Evolutionary conservation across 306 rosid species (phyloP).

Genomic region (Quercus variabilis): DNA sequence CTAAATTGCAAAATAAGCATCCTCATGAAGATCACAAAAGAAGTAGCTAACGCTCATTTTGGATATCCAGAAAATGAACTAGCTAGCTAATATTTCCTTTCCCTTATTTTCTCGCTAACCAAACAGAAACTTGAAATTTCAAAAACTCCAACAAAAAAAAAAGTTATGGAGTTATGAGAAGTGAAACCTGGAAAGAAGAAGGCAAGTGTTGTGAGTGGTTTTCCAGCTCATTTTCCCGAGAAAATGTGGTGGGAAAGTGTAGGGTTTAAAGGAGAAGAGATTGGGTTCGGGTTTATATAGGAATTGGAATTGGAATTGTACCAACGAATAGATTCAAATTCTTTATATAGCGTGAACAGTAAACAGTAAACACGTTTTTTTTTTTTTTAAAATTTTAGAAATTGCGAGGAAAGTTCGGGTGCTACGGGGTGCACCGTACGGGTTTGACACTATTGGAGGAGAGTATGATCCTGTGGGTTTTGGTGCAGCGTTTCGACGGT

Average conservation of each 20-base stretch:
- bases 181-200: conserved; percentile 39
- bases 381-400: background rate
- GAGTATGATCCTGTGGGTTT: too few species aligned
- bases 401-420: conserved; percentile 18
- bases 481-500: background rate
- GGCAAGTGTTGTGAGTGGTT: background rate
- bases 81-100: background rate
- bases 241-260: background rate
- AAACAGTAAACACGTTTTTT: background rate
- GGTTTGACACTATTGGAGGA: background rate
- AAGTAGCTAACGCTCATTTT: background rate
- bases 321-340: conserved; percentile 9
- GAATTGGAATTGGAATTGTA: background rate
- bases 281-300: conserved; percentile 6
- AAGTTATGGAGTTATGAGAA: background rate
- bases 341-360: too few species aligned
- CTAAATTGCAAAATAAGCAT: background rate
- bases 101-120: conserved; percentile 1
- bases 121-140: background rate
- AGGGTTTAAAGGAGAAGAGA: conserved; percentile 29
- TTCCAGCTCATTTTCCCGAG: conserved; percentile 30
- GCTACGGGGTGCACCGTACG: background rate
- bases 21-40: background rate
- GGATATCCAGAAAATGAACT: background rate
- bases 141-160: background rate